Conservation (phyloP, 2,329 filamentous ascomycete species). For the Rutstroemia sp. region DNA sequence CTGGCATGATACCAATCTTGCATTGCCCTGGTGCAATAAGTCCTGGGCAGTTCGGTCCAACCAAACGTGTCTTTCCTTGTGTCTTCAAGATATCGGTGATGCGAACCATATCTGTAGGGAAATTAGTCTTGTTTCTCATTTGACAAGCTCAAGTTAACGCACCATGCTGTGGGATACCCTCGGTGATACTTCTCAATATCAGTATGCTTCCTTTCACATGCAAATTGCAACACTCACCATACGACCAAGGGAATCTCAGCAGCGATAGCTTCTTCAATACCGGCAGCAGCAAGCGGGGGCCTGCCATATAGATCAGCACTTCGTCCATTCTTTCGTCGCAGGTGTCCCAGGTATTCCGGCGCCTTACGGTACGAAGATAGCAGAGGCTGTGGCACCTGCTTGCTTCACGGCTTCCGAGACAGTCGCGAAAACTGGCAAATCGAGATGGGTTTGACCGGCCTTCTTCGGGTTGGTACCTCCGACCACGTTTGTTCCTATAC, state of each 20-base stretch:
- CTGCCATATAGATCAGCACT: slow-evolving; percentile 40
- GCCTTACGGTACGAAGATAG: slow-evolving; percentile 86
- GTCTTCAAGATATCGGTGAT: slow-evolving; percentile 98
- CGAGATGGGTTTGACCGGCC: slow-evolving; percentile 83
- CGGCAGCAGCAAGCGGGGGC: slow-evolving; percentile 81
- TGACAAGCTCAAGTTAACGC: slow-evolving; percentile 4
- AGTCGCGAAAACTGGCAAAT: slow-evolving; percentile 84
- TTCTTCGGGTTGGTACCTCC: slow-evolving; percentile 99
- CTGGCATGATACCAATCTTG: slow-evolving; percentile 99
- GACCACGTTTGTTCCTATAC: slow-evolving; percentile 84
- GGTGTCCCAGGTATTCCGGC: slow-evolving; percentile 5
- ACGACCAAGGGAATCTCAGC: slow-evolving; percentile 94
- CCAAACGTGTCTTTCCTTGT: slow-evolving; percentile 91
- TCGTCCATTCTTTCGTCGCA: not conserved
- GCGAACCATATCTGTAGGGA: slow-evolving; percentile 81
- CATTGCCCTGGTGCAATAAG: slow-evolving; percentile 94
- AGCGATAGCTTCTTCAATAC: slow-evolving; percentile 92
- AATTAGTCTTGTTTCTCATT: slow-evolving; percentile 8
- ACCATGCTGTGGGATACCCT: slow-evolving; percentile 95
- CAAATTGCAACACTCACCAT: slow-evolving; percentile 44
- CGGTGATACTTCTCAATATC: slow-evolving; percentile 58
- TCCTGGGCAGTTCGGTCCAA: slow-evolving; percentile 96
- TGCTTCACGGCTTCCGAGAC: slow-evolving; percentile 84
- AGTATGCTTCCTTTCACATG: slow-evolving; percentile 16
- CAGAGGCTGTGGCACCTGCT: slow-evolving; percentile 84